Evolutionary conservation across 495 filamentous ascomycete genomes (phyloP), one percentile per base, ranked within the genome.

Genomic region (Penicillium chermesinum): DNA sequence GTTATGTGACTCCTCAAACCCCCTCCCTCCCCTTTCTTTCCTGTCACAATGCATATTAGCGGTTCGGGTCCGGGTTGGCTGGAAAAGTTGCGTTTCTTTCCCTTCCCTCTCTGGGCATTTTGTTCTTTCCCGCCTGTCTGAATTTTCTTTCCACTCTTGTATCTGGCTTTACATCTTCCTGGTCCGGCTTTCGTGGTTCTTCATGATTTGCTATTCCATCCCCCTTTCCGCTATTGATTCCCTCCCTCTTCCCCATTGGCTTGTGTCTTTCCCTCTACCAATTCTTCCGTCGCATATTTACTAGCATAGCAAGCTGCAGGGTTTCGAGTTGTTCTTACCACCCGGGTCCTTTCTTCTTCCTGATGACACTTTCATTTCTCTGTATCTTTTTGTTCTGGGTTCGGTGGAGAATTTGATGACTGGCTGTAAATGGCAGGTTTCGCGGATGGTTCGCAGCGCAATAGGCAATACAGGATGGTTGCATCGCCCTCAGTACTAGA

Each of bases 21-120:
- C 53, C 48, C 32, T 19, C 38, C 46, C 43, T 40, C 41, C 45
- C 41, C 22, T 58, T 58, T 56, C 43, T 51, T 56, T 42, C 49
- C 40, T 51, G 66, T 69, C 66, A 71, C 67, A 62, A 52, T 73
- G 69, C 69, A 71, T 73, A 66, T 68, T 71, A 73, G 69, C 69
- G 69, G 67, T 73, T 71, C 25, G 63, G 56, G 52, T 59, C 60
- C 52, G 54, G 60, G 54, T 49, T 54, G 60, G 60, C 52, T 55
- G 57, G 69, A 73, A 73, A 73, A 73, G 64, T 72, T 66, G 38
- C 46, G 48, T 59, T 53, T 60, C 49, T 66, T 62, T 68, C 58
- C 53, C 51, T 63, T 61, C 63, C 64, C 47, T 61, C 51, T 53
- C 58, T 63, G 62, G 61, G 55, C 61, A 53, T 37, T 55, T 52